Evolutionary conservation across 306 rosid species (phyloP), one percentile per base, ranked within the genome.

Genomic region (Ammopiptanthus mongolicus): DNA sequence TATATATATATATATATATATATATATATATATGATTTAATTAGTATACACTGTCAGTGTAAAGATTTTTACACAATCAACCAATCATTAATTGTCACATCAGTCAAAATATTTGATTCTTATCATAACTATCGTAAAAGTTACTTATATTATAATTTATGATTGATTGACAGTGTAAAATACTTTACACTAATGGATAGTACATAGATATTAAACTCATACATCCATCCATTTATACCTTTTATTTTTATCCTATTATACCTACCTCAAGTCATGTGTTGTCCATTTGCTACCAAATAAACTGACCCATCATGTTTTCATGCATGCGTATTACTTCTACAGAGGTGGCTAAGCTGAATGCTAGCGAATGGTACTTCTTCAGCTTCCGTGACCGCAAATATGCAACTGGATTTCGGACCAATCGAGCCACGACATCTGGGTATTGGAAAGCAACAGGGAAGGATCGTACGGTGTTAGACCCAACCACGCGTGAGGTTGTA

Each of bases 401-500:
- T 13, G 97, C 99, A 5, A 95, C 98, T 0, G 98, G 98, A 0
- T 91, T 72, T 19, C 73, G 98, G 2, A 91, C 98, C 28, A 95
- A 96, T n/a, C 76, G 99, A 0, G 99, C 99, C 0, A 96, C 99
- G 51, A 89, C 81, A 55, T 80, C 83, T 65, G 98, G 99, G 0
- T 96, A 96, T 59, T 96, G 99, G 99, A 96, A 96, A 79, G 99
- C 99, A 0, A 96, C 99, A 0, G 99, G 99, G 33, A 96, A 96
- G 69, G 99, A 96, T 79, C 97, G 97, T 3, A 83, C 93, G 69
- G 97, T 96, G 77, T 18, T 86, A 12, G 91, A 92, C 14, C 97
- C 97, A n/a, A 31, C 70, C 5, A 87, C 94, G 0, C 68, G 81
- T 10, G 99, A 90, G 79, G 81, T 86, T 11, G 90, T 96, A 63